A percentile compares a stretch with the other conserved stretches of the same genome.
These are phyloP conservation scores for Malassezia vespertilionis DNA, from an alignment of 1,284 basidiomycete genomes.

Conservation along the genomic window DNA sequence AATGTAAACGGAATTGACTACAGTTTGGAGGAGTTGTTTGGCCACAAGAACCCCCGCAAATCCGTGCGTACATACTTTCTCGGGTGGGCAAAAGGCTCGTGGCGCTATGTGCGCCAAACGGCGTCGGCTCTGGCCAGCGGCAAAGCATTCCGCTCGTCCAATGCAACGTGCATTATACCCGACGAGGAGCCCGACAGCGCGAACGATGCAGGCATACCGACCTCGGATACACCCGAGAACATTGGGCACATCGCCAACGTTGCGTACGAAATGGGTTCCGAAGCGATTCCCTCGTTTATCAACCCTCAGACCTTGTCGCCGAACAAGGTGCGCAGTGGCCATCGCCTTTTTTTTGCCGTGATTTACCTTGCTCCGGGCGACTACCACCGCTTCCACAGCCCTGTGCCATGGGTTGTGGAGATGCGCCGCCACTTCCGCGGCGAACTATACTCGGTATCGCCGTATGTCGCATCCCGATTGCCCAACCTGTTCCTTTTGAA, in stretches of 20 bases:
- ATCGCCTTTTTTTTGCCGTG: constrained; percentile 81
- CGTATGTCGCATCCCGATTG: constrained; percentile 83
- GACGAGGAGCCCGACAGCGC: constrained; percentile 16
- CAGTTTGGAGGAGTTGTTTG: constrained; percentile 65
- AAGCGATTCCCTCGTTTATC: constrained; percentile 37
- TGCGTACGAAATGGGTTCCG: constrained; percentile 41
- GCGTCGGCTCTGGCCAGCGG: constrained; percentile 18
- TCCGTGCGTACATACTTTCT: constrained; percentile 13
- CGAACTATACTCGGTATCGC: constrained; percentile 92
- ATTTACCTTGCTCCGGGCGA: constrained; percentile 97
- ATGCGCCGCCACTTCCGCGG: constrained; percentile 87
- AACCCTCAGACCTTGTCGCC: constrained; percentile 30
- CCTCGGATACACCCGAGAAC: constrained; percentile 42
- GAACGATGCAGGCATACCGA: constrained; percentile 39
- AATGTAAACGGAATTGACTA: constrained; percentile 96
- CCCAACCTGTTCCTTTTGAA: constrained; percentile 93
- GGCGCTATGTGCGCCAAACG: constrained; percentile 6
- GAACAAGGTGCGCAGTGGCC: constrained; percentile 50
- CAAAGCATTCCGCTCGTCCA: background rate
- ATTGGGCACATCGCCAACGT: constrained; percentile 43
- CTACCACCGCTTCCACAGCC: constrained; percentile 94
- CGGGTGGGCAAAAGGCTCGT: constrained; percentile 19
- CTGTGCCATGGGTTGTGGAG: constrained; percentile 93
- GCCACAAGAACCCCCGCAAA: constrained; percentile 20
- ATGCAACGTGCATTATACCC: constrained; percentile 8